A percentile compares a stretch with the other conserved stretches of the same genome.
Evolutionary conservation across 1,284 basidiomycete species (phyloP).

Genomic region (Tilletia setariae): DNA sequence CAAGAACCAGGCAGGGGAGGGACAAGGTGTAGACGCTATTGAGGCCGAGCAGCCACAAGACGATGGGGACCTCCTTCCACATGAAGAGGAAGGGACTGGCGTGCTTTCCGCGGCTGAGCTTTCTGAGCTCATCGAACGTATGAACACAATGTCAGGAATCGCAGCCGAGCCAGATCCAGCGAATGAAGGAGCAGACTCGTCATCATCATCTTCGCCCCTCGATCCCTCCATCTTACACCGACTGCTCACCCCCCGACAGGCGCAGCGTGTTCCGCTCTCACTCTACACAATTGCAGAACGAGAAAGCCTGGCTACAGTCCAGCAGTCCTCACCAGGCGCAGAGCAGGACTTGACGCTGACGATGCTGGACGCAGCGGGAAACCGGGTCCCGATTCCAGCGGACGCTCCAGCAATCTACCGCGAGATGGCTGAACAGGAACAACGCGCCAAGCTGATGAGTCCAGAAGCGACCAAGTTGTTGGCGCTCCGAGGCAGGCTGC

Average conservation of each 20-base stretch:
- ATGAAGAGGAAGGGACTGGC: slow-evolving; percentile 3
- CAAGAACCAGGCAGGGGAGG: neutral
- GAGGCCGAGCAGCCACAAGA: slow-evolving; percentile 18
- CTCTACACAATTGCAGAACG: slow-evolving; percentile 40
- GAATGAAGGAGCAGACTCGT: neutral
- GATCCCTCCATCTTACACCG: slow-evolving; percentile 22
- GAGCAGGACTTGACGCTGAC: neutral
- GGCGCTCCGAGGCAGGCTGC: slow-evolving; percentile 26
- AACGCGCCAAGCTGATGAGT: slow-evolving; percentile 21
- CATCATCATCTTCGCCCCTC: neutral
- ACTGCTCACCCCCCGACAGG: slow-evolving; percentile 34
- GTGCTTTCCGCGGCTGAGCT: slow-evolving; percentile 7
- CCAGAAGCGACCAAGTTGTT: slow-evolving; percentile 29
- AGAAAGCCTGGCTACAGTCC: neutral
- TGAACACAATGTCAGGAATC: neutral
- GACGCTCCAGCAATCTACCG: slow-evolving; percentile 50
- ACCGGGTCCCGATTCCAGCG: slow-evolving; percentile 25
- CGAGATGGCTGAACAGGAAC: slow-evolving; percentile 48
- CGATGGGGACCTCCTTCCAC: slow-evolving; percentile 22
- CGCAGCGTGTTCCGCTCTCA: slow-evolving; percentile 36
- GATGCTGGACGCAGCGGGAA: neutral
- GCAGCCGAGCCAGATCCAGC: neutral
- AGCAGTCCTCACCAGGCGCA: neutral
- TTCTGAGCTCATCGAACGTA: neutral
- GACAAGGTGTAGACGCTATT: slow-evolving; percentile 23